phyloP scores from a whole-genome alignment of 2,329 filamentous ascomycete species.

The Ophiognomonia clavigignenti-juglandacearum region DNA sequence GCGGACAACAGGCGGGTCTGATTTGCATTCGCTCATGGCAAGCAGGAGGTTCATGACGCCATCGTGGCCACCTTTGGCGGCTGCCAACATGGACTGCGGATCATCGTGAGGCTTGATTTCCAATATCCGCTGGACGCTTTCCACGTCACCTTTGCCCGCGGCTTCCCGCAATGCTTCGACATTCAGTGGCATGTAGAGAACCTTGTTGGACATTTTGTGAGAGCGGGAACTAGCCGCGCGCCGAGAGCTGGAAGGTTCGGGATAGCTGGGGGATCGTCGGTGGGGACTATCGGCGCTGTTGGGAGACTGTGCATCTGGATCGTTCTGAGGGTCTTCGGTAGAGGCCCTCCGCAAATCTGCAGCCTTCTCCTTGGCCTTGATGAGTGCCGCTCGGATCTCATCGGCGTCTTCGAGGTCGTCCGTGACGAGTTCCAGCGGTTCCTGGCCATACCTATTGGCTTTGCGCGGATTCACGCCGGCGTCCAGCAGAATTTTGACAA shows the following conservation, averaged over 20 bases:
- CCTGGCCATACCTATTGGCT: slow-evolving; percentile 86
- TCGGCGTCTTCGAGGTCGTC: slow-evolving; percentile 71
- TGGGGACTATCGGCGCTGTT: slow-evolving; percentile 52
- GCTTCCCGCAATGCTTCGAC: slow-evolving; percentile 57
- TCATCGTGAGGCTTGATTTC: slow-evolving; percentile 64
- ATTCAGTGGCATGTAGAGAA: slow-evolving; percentile 55
- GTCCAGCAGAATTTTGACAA: slow-evolving; percentile 77
- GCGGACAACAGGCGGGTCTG: slow-evolving; percentile 63
- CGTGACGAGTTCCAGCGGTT: slow-evolving; percentile 79
- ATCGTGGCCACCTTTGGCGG: slow-evolving; percentile 86
- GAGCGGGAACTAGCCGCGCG: slow-evolving; percentile 52
- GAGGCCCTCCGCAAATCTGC: slow-evolving; percentile 51
- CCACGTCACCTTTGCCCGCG: slow-evolving; percentile 56
- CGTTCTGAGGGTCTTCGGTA: slow-evolving; percentile 52
- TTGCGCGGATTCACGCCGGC: slow-evolving; percentile 89
- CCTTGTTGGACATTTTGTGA: slow-evolving; percentile 60
- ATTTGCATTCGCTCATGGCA: slow-evolving; percentile 60
- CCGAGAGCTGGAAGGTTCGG: slow-evolving; percentile 32
- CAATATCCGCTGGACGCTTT: slow-evolving; percentile 56
- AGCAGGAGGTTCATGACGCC: slow-evolving; percentile 76
- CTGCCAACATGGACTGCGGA: slow-evolving; percentile 82
- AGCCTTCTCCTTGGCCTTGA: slow-evolving; percentile 52
- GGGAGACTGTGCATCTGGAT: slow-evolving; percentile 37
- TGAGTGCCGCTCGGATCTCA: slow-evolving; percentile 68
- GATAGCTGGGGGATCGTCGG: slow-evolving; percentile 46